Conservation (phyloP, 129 eudicot genomes). For the Centaurea solstitialis region DNA sequence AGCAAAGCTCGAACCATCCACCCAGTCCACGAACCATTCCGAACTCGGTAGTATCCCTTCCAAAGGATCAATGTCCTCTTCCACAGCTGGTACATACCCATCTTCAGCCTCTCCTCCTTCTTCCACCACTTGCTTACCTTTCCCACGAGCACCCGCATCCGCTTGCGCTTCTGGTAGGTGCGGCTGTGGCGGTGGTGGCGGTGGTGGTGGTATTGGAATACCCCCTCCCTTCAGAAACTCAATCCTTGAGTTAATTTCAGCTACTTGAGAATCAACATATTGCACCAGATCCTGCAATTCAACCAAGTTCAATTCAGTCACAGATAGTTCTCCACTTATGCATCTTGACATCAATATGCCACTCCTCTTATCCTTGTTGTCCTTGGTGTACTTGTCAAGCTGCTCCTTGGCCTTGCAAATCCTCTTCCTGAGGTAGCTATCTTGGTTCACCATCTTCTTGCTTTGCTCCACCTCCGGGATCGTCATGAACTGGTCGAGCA, state of each 20-base stretch:
- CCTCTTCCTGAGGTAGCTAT: conserved; percentile 11
- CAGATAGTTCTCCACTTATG: conserved; percentile 5
- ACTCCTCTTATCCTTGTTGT: neutral
- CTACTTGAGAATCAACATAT: neutral
- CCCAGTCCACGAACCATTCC: conserved; percentile 29
- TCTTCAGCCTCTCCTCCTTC: neutral
- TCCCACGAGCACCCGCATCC: neutral
- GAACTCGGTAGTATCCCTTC: neutral
- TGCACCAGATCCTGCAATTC: conserved; percentile 5
- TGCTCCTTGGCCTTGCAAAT: conserved; percentile 23
- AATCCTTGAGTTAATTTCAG: neutral
- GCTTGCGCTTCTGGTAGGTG: neutral
- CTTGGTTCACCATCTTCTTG: conserved; percentile 29
- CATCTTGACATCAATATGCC: conserved; percentile 19
- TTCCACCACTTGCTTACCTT: neutral
- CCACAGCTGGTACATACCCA: neutral
- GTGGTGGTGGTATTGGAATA: neutral
- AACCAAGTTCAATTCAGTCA: neutral
- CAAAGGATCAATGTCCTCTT: neutral
- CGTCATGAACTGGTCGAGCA: conserved; percentile 17
- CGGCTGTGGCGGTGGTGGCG: neutral
- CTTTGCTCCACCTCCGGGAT: conserved; percentile 12
- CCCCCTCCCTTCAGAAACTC: neutral
- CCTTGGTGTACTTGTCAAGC: neutral
- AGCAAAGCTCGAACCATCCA: neutral